Conservation (phyloP, 2,329 filamentous ascomycete species). For the Microcyclosporella mali region DNA sequence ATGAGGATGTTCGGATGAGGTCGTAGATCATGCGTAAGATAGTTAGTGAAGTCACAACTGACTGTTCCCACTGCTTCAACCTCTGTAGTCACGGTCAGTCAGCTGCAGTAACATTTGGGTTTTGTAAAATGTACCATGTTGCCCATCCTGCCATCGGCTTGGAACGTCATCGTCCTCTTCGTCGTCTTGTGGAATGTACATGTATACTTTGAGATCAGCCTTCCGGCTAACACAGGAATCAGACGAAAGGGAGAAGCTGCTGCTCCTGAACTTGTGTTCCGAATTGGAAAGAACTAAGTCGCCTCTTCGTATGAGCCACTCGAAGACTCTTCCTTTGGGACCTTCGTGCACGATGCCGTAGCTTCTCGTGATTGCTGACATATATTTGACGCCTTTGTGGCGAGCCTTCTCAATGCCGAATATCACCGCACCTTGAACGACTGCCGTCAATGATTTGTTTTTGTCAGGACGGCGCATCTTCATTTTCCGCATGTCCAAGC, state of each 20-base stretch:
- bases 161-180: neutral
- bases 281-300: neutral
- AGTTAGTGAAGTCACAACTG: neutral
- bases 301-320: slow-evolving; percentile 1
- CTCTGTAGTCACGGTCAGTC: neutral
- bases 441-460: slow-evolving; percentile 3
- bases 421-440: slow-evolving; percentile 3
- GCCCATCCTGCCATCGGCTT: neutral
- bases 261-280: no score
- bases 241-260: no score
- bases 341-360: slow-evolving; percentile 1
- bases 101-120: neutral
- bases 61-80: neutral
- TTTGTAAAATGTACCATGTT: neutral
- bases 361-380: neutral
- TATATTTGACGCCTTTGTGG: slow-evolving; percentile 1
- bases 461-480: slow-evolving; percentile 1
- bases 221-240: no score
- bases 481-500: neutral
- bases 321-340: neutral
- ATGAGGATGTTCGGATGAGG: no score
- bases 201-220: no score
- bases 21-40: neutral
- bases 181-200: neutral
- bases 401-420: slow-evolving; percentile 3